Base-by-base conservation (phyloP, 768 basidiomycete species). In the Kockovaella imperatae region DNA sequence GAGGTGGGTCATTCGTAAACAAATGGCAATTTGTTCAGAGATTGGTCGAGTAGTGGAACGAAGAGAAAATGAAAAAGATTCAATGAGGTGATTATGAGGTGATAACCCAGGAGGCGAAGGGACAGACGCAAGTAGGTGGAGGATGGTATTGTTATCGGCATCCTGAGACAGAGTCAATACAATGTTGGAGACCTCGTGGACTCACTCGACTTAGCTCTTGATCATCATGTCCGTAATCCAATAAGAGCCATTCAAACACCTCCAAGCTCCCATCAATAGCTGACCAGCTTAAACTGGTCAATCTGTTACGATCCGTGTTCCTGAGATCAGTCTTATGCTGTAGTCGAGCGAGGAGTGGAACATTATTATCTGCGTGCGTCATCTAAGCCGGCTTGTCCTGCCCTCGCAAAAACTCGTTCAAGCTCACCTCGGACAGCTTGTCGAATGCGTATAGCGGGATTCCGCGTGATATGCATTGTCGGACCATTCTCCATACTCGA, bases 251-350 rank as follows among this genome's bases (percentile, higher is more conserved):
- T 63, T 95, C 89, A 57, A 93, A 96, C 1, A 87, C 89, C 66
- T 93, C 90, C 64, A 91, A 83, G 52, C 87, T 82, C 0, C 86
- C 88, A 31, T 87, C 78, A 0, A 84, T 79, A 18, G 89, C 89
- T 2, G 90, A 82, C 89, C 88, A 96, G 4, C 88, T 87, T 7
- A 96, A 72, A 11, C 86, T 89, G 0, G 91, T 95, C 66, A 84
- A 83, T 6, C 87, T 78, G 56, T 79, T 79, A 20, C 83, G 76
- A 72, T 96, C 91, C 7, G 87, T 82, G 72, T 96, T 96, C 18
- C 91, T 81, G 76, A 95, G 81, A 63, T 95, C 89, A 2, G 43
- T 49, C 45, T 67, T 67, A 46, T 86, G 81, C 46, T 88, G 77
- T 57, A 96, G 82, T 29, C 91, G 79, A 74, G 82, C 85, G 64